Evolutionary conservation across 2,329 filamentous ascomycete genomes (phyloP).

Genomic region (Hirsutella minnesotensis): DNA sequence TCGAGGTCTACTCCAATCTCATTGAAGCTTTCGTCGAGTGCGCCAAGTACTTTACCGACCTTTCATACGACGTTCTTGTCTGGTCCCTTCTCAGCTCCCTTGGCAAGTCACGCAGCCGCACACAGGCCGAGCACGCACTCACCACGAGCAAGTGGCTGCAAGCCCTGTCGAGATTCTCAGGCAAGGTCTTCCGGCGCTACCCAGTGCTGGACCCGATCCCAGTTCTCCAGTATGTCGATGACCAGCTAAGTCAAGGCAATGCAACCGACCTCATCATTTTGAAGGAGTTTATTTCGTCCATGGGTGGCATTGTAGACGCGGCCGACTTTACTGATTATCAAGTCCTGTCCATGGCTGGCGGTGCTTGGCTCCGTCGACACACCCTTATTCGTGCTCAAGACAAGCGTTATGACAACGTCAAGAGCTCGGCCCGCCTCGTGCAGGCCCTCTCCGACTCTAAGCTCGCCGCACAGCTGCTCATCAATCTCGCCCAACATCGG

Average conservation of each 20-base stretch:
- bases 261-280: slow-evolving; percentile 85
- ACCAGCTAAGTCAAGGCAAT: slow-evolving; percentile 71
- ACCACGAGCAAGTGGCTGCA: slow-evolving; percentile 88
- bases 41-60: slow-evolving; percentile 80
- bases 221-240: slow-evolving; percentile 78
- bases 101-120: slow-evolving; percentile 50
- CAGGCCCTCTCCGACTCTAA: slow-evolving; percentile 66
- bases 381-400: slow-evolving; percentile 74
- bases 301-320: slow-evolving; percentile 86
- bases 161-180: slow-evolving; percentile 81
- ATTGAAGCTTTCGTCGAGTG: slow-evolving; percentile 93
- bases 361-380: slow-evolving; percentile 65
- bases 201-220: slow-evolving; percentile 72
- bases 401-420: slow-evolving; percentile 62
- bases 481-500: slow-evolving; percentile 82
- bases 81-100: slow-evolving; percentile 80
- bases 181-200: slow-evolving; percentile 80
- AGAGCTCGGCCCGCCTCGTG: slow-evolving; percentile 69
- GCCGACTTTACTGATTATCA: slow-evolving; percentile 82
- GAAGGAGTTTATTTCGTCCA: slow-evolving; percentile 78
- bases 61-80: slow-evolving; percentile 86
- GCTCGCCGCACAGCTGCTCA: slow-evolving; percentile 71
- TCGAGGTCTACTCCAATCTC: slow-evolving; percentile 89
- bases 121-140: slow-evolving; percentile 48
- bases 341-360: slow-evolving; percentile 78